Percentiles rank a stretch among this genome's conserved stretches.
Evolutionary conservation across 192 early-diverging fungal species (phyloP).

Genomic region (Rhizoclosmatium sp.): DNA sequence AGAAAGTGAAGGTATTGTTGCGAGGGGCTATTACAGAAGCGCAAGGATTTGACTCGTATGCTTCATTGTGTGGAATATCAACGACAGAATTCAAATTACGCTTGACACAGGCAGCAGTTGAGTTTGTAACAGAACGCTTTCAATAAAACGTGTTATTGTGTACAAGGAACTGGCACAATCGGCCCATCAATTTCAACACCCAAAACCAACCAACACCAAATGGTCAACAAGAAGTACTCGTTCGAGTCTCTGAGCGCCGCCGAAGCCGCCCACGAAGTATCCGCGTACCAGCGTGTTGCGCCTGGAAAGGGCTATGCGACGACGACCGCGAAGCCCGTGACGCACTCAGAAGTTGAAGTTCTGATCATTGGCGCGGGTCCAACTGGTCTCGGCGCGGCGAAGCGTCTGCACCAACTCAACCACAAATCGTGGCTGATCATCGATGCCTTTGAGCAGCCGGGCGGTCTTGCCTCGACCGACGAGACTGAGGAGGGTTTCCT

Average conservation of each 20-base stretch:
- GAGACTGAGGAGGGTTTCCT: constrained; percentile 45
- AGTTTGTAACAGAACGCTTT: not conserved
- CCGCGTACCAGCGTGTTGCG: not conserved
- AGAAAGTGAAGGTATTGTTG: not conserved
- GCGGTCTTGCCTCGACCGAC: constrained; percentile 49
- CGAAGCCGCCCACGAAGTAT: not conserved
- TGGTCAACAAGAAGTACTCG: not conserved
- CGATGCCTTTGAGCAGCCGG: constrained; percentile 37
- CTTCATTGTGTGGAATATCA: not conserved
- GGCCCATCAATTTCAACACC: too few species aligned
- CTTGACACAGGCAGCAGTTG: not conserved
- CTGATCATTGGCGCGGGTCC: constrained; percentile 49
- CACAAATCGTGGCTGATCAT: constrained; percentile 34
- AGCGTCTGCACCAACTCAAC: constrained; percentile 38
- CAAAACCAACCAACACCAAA: too few species aligned
- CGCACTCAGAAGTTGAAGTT: constrained; percentile 34
- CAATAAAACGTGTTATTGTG: too few species aligned
- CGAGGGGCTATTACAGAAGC: not conserved
- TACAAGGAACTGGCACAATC: too few species aligned
- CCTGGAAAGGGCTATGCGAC: not conserved
- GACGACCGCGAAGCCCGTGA: not conserved
- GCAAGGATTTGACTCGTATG: not conserved
- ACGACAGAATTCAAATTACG: not conserved
- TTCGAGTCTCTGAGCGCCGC: not conserved
- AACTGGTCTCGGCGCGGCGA: constrained; percentile 48